Evolutionary conservation across 306 rosid genomes (phyloP), one percentile per base, ranked within the genome.

Genomic region (Fragaria iinumae): DNA sequence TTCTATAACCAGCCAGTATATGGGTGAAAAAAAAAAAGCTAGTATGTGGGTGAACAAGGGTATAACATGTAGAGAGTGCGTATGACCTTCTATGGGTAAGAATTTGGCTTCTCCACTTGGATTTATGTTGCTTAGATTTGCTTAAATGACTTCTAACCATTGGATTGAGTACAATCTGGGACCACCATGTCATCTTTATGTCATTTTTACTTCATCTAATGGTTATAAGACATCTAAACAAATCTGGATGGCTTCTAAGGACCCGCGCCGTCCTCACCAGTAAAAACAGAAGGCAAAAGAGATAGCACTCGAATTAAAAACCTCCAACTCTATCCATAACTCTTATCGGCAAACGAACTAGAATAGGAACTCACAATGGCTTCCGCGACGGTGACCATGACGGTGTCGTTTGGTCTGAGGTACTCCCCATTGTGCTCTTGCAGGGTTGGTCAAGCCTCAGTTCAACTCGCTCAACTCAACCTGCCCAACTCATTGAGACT

Each of bases 311-410:
- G 32, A 25, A 41, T 32, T 2, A 52, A 16, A 53, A 44, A 20
- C 48, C 45, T 5, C 59, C 3, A 13, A 67, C 67, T 63, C 72
- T 77, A 84, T 84, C 90, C 76, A 65, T 53, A 34, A n/a, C 53
- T 32, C 69, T 14, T 23, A 5, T 59, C 64, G 17, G 45, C 21
- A 67, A 62, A 25, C 50, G 11, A 53, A 77, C 44, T 6, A 8
- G 44, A 67, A 68, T 43, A 49, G 44, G n/a, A 43, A 55, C 36
- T 4, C 69, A 69, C 62, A 5, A 91, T 90, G 97, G 96, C 93
- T n/a, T 84, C 75, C 63, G 81, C 84, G 44, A 62, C 88, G 12
- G 48, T 80, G 78, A 34, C 93, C 10, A 52, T 72, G 79, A 69
- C 91, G 75, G 73, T 79, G 39, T 85, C 92, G 23, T 80, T 87